Evolutionary conservation across 2,329 filamentous ascomycete species (phyloP).

Genomic region (Penicillium sp.): DNA sequence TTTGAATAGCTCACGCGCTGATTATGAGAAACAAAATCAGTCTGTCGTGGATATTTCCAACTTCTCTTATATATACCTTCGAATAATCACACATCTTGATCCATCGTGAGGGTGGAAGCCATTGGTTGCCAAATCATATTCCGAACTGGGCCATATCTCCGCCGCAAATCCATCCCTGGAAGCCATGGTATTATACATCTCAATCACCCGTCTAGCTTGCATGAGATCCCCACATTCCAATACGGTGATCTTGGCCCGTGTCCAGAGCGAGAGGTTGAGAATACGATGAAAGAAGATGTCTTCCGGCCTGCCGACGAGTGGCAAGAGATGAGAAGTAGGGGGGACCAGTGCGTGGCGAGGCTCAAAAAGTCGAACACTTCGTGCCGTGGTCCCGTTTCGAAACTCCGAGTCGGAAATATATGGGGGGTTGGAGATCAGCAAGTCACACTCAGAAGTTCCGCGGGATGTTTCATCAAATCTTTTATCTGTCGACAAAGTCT

Average conservation of each 20-base stretch:
- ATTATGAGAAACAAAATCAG: background rate
- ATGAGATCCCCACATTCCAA: constrained; percentile 38
- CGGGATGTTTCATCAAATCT: background rate
- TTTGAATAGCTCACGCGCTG: background rate
- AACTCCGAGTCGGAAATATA: constrained; percentile 73
- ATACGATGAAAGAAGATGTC: constrained; percentile 40
- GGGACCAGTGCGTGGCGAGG: constrained; percentile 75
- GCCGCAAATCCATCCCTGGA: constrained; percentile 1
- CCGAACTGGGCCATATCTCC: constrained; percentile 19
- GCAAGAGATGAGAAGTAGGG: constrained; percentile 31
- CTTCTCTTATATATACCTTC: background rate
- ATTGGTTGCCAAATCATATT: constrained; percentile 16
- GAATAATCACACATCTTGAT: constrained; percentile 24
- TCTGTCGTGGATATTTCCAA: background rate
- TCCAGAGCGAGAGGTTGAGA: constrained; percentile 24
- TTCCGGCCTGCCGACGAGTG: constrained; percentile 16
- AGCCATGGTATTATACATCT: constrained; percentile 17
- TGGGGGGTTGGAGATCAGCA: constrained; percentile 85
- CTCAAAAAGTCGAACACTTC: constrained; percentile 78
- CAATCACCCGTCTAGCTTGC: constrained; percentile 35
- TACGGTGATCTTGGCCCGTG: constrained; percentile 30
- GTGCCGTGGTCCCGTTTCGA: constrained; percentile 56
- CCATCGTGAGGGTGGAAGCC: constrained; percentile 23
- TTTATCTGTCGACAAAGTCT: background rate
- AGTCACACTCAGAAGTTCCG: constrained; percentile 49